Evolutionary conservation across 768 basidiomycete genomes (phyloP).

Genomic region (Suillus subalutaceus): DNA sequence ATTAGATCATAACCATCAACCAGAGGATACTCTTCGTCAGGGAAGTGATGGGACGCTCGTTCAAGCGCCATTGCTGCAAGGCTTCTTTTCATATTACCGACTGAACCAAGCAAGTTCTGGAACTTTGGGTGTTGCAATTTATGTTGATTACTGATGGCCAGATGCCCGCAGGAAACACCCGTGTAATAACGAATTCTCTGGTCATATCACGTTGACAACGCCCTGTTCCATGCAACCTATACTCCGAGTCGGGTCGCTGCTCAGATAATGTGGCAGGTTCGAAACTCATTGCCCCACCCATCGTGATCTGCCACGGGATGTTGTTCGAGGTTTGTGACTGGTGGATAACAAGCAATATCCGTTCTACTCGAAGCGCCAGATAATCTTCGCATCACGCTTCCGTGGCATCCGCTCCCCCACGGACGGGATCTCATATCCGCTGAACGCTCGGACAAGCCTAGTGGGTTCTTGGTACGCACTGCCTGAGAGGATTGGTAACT

Average conservation of each 20-base stretch:
- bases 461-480: too few species aligned
- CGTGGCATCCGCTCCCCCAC: not conserved
- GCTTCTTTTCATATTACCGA: not conserved
- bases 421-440: not conserved
- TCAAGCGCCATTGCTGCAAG: not conserved
- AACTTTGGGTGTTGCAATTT: too few species aligned
- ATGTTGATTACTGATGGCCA: too few species aligned
- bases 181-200: too few species aligned
- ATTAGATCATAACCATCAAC: not conserved
- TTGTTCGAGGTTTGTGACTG: not conserved
- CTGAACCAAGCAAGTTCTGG: too few species aligned
- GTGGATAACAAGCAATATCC: not conserved
- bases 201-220: not conserved
- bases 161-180: too few species aligned
- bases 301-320: not conserved
- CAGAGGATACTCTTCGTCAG: not conserved
- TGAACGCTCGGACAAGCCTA: too few species aligned
- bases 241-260: not conserved
- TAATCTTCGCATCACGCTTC: not conserved
- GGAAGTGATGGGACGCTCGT: too few species aligned
- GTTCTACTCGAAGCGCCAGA: not conserved
- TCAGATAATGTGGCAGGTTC: not conserved
- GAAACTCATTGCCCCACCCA: not conserved
- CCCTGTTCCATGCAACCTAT: not conserved
- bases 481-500: too few species aligned